Evolutionary conservation across 805 yeast genomes (phyloP).

Genomic region (Monosporozyma unispora): DNA sequence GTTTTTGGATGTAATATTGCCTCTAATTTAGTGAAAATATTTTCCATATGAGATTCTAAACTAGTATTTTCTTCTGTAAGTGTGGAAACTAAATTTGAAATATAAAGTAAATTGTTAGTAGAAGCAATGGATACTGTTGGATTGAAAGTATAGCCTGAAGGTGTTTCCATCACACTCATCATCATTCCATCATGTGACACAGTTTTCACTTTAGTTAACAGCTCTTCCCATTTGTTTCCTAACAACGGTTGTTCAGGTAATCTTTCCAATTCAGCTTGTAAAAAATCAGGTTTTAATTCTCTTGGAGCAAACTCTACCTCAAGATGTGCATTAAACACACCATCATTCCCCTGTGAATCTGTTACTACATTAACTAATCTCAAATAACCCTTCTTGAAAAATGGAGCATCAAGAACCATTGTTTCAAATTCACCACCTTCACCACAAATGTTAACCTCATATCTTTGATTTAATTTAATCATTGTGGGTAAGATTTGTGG

Average conservation of each 20-base stretch:
- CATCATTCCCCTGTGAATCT: slow-evolving; percentile 47
- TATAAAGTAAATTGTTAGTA: slow-evolving; percentile 29
- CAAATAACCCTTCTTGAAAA: slow-evolving; percentile 50
- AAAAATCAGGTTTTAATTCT: slow-evolving; percentile 17
- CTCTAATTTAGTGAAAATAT: slow-evolving; percentile 40
- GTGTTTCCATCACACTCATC: not conserved
- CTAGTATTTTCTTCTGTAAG: slow-evolving; percentile 8
- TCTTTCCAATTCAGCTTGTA: slow-evolving; percentile 26
- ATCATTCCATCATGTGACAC: not conserved
- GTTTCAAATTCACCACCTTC: slow-evolving; percentile 99
- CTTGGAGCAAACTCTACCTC: slow-evolving; percentile 42
- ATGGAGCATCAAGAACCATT: slow-evolving; percentile 82
- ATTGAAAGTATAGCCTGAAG: not conserved
- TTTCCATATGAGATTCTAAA: slow-evolving; percentile 38
- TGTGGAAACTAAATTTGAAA: slow-evolving; percentile 37
- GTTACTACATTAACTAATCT: slow-evolving; percentile 34
- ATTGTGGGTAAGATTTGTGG: slow-evolving; percentile 53
- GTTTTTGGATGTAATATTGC: slow-evolving; percentile 26
- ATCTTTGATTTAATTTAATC: slow-evolving; percentile 46
- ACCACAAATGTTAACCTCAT: slow-evolving; percentile 90
- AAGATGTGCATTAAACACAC: slow-evolving; percentile 59
- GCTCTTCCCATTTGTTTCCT: slow-evolving; percentile 18
- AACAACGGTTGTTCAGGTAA: slow-evolving; percentile 27
- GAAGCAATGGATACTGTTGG: slow-evolving; percentile 6
- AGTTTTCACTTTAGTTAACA: slow-evolving; percentile 4